phyloP scores from a whole-genome alignment of 2,329 filamentous ascomycete species.

The Proliferodiscus dingleyae region DNA sequence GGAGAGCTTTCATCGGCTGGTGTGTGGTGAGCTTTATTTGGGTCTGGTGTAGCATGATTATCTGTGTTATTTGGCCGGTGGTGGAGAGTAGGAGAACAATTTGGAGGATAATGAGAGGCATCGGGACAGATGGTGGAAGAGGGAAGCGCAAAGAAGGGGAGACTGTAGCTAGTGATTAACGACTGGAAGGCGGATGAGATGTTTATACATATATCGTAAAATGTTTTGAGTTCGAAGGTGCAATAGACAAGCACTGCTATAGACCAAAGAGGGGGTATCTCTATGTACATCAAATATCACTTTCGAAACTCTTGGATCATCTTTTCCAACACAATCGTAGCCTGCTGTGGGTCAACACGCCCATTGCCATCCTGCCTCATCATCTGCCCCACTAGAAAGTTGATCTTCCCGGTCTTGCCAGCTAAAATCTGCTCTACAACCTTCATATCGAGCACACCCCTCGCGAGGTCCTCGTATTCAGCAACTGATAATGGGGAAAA shows the following conservation, averaged over 20 bases:
- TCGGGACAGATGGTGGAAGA: background rate
- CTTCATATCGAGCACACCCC: slow-evolving; percentile 47
- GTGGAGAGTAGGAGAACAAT: slow-evolving; percentile 34
- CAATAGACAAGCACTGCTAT: no score
- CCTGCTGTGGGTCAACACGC: slow-evolving; percentile 55
- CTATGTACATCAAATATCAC: no score
- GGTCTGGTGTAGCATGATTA: slow-evolving; percentile 35
- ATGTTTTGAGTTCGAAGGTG: no score
- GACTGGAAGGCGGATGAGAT: no score
- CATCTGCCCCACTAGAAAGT: slow-evolving; percentile 66
- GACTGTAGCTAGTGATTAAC: no score
- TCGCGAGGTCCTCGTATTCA: slow-evolving; percentile 52
- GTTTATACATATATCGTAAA: no score
- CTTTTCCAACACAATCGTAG: slow-evolving; percentile 48
- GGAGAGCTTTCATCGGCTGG: slow-evolving; percentile 35
- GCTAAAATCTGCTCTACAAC: slow-evolving; percentile 57
- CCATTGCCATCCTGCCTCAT: slow-evolving; percentile 56
- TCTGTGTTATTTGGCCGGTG: slow-evolving; percentile 38
- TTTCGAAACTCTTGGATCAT: slow-evolving; percentile 34
- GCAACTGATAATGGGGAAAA: slow-evolving; percentile 49
- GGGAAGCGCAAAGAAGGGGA: background rate
- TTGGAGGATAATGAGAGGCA: slow-evolving; percentile 22
- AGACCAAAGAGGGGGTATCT: no score
- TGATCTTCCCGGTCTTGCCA: slow-evolving; percentile 59
- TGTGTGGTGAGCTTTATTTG: slow-evolving; percentile 38